Evolutionary conservation across 768 basidiomycete species (phyloP), one percentile per base, ranked within the genome.

Genomic region (Auriculariales sp.): DNA sequence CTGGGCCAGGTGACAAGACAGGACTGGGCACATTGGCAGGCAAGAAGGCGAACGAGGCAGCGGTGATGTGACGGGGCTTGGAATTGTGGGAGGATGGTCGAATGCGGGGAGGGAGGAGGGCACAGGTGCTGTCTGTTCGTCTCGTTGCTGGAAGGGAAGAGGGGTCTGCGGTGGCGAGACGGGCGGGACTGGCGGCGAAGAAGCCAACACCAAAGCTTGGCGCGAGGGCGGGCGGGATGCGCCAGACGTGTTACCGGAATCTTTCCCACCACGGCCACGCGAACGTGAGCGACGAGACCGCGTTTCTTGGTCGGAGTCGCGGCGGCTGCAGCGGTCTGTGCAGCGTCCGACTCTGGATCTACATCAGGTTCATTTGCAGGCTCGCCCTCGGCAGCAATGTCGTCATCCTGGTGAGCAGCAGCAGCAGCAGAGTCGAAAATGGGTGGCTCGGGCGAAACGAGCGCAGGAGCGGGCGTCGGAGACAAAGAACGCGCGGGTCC

Each of bases 1-100:
- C 68, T 66, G 27, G 29, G 25, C 30, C 50, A 32, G 42, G 50
- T 25, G 39, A 44, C 4, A 12, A 32, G 31, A 33, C 31, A 14
- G 44, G n/a, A 30, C 10, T 30, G 39, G 50, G 28, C 19, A 33
- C 39, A 46, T n/a, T n/a, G n/a, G n/a, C n/a, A n/a, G n/a, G n/a
- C n/a, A 51, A 51, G 39, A 25, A 6, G 14, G 12, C 39, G 39
- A 19, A 25, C 12, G 10, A 25, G 10, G 39, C 22, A 25, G 39
- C 12, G 39, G 27, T 7, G 17, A 11, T 25, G 39, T 25, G 17
- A 44, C 9, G 44, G 28, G 44, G n/a, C 27, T 32, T 17, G 11
- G 19, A 19, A 44, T 44, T 27, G 46, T 22, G 27, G 39, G 28
- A 10, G 29, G 19, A 46, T 46, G 29, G 50, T 42, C 28, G 39